Conservation (phyloP, 768 basidiomycete genomes). For the Porphyrellus cyaneotinctus region DNA sequence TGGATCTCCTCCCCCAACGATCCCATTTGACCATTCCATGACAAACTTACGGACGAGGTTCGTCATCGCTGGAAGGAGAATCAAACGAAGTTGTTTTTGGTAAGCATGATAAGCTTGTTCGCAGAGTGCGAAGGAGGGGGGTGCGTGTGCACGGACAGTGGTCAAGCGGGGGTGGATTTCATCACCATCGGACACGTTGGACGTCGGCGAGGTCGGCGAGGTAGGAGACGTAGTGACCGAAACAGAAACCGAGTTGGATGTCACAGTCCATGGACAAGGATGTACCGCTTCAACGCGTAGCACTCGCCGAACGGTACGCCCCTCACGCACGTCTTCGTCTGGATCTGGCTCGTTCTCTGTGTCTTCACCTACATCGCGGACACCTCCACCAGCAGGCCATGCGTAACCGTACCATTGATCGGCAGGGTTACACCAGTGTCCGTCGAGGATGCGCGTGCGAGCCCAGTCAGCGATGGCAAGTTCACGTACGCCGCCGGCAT, state of each 20-base stretch:
- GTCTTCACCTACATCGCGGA: conserved; percentile 23
- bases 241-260: conserved; percentile 9
- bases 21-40: conserved; percentile 54
- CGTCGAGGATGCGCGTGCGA: conserved; percentile 65
- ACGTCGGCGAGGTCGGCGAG: conserved; percentile 22
- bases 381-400: conserved; percentile 37
- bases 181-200: conserved; percentile 6
- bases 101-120: conserved; percentile 59
- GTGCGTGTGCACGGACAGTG: conserved; percentile 47
- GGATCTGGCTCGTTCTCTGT: conserved; percentile 29
- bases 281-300: conserved; percentile 31
- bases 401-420: conserved; percentile 59
- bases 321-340: conserved; percentile 18
- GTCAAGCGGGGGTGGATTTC: conserved; percentile 46
- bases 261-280: conserved; percentile 62
- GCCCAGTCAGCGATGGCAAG: conserved; percentile 73
- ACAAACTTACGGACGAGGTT: conserved; percentile 66
- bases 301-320: conserved; percentile 17
- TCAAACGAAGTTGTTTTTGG: conserved; percentile 52
- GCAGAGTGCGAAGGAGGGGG: conserved; percentile 61
- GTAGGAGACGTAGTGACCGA: conserved; percentile 12
- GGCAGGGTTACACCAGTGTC: conserved; percentile 71
- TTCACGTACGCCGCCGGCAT: conserved; percentile 42
- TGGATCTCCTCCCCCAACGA: conserved; percentile 43
- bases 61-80: conserved; percentile 61